Evolutionary conservation across 2,329 filamentous ascomycete species (phyloP), one percentile per base, ranked within the genome.

Genomic region (Aspergillus pseudoviridinutans): DNA sequence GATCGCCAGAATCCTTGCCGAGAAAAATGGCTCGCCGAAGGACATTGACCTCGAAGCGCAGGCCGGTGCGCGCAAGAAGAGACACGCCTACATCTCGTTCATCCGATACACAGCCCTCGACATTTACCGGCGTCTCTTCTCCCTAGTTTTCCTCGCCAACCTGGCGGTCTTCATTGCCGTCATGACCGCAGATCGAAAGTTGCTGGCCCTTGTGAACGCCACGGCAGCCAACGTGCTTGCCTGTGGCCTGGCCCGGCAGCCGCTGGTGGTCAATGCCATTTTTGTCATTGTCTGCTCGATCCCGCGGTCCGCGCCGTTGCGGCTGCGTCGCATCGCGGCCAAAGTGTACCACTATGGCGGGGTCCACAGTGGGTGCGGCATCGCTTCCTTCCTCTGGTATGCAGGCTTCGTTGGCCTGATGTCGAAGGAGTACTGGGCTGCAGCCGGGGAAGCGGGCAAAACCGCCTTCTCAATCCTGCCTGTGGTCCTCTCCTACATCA

Each of bases 331-430:
- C 9, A 66, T 78, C 42, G 73, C 74, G 10, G 79, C 79, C 9
- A 82, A 82, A 56, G 73, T 82, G 5, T 83, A 82, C 64, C 80
- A 82, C 58, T 78, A 81, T 55, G 81, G 81, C n/a, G 81, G 81
- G 24, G 70, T 83, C 2, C 81, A 84, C 61, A 81, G 78, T 55
- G 81, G 80, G 6, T 80, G 78, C 59, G 81, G 75, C 28, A 69
- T 81, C 32, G 77, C 79, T 12, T 74, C 79, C 1, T 72, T 78
- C 3, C 59, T 80, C 44, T 84, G 81, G 81, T 80, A 75, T 54
- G 41, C 69, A 25, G 73, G 71, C 41, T 73, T 75, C 29, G 65
- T 75, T 17, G 69, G 68, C n/a, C 54, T 73, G 46, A 58, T 74
- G 60, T 74, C 72, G 10, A 63, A 64, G 51, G 58, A 72, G 20